Evolutionary conservation across 2,329 filamentous ascomycete genomes (phyloP).

Genomic region (Epichloe brachyelytri): DNA sequence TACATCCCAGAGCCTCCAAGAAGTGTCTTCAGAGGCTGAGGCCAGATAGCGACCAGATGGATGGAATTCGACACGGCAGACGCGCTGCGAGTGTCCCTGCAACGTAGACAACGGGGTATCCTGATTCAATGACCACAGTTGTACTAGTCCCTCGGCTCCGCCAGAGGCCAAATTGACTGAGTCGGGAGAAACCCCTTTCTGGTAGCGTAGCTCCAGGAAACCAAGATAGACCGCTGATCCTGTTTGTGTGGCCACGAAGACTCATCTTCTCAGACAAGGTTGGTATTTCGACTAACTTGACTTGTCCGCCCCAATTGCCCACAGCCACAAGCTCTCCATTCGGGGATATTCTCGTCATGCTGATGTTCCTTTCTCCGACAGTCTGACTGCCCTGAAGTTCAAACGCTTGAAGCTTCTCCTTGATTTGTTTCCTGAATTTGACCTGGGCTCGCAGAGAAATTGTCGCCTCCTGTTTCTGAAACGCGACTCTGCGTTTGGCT

Average conservation of each 20-base stretch:
- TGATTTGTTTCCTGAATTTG: constrained; percentile 80
- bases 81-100: constrained; percentile 70
- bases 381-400: constrained; percentile 91
- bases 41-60: constrained; percentile 82
- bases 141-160: constrained; percentile 74
- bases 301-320: constrained; percentile 84
- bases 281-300: constrained; percentile 76
- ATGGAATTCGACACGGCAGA: constrained; percentile 89
- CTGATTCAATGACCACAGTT: constrained; percentile 80
- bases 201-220: constrained; percentile 68
- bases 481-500: constrained; percentile 62
- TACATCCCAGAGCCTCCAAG: constrained; percentile 94
- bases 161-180: constrained; percentile 80
- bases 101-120: constrained; percentile 77
- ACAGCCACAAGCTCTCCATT: constrained; percentile 73
- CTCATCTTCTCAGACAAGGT: constrained; percentile 64
- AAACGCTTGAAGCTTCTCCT: constrained; percentile 68
- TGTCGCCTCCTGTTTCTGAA: constrained; percentile 66
- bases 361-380: constrained; percentile 79
- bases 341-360: constrained; percentile 83
- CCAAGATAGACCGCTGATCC: constrained; percentile 86
- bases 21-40: constrained; percentile 89
- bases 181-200: constrained; percentile 53
- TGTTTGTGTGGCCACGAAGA: constrained; percentile 74
- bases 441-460: constrained; percentile 85